phyloP scores from a whole-genome alignment of 495 filamentous ascomycete genomes.

The Penicillium diatomitis region DNA sequence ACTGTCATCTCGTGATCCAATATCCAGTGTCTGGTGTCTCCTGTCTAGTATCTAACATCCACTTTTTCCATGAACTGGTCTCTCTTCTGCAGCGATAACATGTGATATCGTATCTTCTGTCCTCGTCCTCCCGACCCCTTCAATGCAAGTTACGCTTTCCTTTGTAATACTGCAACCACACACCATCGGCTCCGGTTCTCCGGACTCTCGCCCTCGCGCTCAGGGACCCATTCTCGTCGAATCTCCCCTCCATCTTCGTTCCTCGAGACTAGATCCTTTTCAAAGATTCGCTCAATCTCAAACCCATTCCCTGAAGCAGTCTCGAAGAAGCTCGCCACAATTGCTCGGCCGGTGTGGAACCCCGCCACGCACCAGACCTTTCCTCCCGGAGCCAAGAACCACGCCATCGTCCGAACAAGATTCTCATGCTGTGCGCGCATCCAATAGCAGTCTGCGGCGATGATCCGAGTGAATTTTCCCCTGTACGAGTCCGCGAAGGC shows the following conservation, averaged over 20 bases:
- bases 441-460: slow-evolving; percentile 83
- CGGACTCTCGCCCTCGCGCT: slow-evolving; percentile 52
- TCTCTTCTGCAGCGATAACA: too few species aligned
- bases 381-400: slow-evolving; percentile 56
- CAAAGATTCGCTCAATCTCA: slow-evolving; percentile 60
- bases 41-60: too few species aligned
- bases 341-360: slow-evolving; percentile 75
- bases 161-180: slow-evolving; percentile 57
- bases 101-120: too few species aligned
- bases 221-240: slow-evolving; percentile 53
- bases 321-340: slow-evolving; percentile 65
- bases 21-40: too few species aligned
- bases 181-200: slow-evolving; percentile 68
- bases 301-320: slow-evolving; percentile 49
- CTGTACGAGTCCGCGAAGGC: slow-evolving; percentile 42
- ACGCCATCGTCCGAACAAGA: slow-evolving; percentile 56
- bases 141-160: slow-evolving; percentile 2
- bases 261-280: slow-evolving; percentile 58
- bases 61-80: too few species aligned
- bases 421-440: slow-evolving; percentile 70
- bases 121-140: too few species aligned
- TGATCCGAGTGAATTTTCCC: slow-evolving; percentile 54
- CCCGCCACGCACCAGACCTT: slow-evolving; percentile 62
- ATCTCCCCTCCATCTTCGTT: slow-evolving; percentile 40
- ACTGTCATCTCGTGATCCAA: too few species aligned